phyloP scores from a whole-genome alignment of 495 filamentous ascomycete genomes.

The Elasticomyces elasticus region DNA sequence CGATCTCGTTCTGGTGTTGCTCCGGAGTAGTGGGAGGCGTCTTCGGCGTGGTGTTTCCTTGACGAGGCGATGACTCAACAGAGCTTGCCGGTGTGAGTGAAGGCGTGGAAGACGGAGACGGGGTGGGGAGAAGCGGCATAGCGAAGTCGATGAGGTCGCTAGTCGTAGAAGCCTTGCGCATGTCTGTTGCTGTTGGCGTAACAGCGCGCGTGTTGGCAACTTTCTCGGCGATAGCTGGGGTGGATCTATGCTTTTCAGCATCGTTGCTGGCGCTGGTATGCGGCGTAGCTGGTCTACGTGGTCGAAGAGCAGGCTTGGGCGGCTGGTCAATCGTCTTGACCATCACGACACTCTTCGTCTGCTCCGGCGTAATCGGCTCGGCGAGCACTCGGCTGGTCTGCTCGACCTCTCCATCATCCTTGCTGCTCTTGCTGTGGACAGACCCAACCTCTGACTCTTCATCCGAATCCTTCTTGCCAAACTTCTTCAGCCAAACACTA shows the following conservation, averaged over 20 bases:
- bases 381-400: no score
- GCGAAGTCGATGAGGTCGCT: constrained; percentile 21
- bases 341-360: background rate
- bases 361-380: background rate
- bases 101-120: background rate
- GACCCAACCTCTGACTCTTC: background rate
- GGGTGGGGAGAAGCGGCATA: constrained; percentile 3
- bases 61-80: background rate
- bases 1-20: background rate
- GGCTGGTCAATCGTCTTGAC: background rate
- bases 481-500: constrained; percentile 9
- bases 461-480: background rate
- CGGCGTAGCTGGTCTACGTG: background rate
- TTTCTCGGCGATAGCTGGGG: background rate
- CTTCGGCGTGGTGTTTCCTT: background rate
- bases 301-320: no score
- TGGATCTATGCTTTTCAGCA: background rate
- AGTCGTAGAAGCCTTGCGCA: constrained; percentile 5
- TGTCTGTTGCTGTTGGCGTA: background rate
- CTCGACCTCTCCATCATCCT: background rate
- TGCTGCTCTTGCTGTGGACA: background rate
- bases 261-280: background rate
- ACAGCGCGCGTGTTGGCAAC: background rate
- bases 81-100: constrained; percentile 1
- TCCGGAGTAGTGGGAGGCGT: background rate